Percentiles rank a stretch among this genome's conserved stretches.
These are phyloP conservation scores for Oryza meridionalis DNA, from an alignment of 176 grass and related monocot genomes.

Conservation along the genomic window DNA sequence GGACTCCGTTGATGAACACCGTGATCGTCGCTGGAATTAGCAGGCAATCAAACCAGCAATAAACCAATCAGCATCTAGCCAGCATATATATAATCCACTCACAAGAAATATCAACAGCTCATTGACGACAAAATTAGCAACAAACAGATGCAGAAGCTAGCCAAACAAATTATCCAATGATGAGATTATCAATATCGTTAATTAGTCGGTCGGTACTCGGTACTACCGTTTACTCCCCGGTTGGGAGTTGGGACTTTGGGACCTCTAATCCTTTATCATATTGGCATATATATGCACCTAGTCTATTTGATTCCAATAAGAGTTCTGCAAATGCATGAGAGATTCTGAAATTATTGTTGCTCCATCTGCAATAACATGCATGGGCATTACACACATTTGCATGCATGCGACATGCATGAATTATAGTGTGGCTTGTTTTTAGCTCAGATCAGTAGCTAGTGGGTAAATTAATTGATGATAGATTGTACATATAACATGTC, in stretches of 20 bases:
- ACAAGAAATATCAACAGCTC: not conserved
- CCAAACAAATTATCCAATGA: slow-evolving; percentile 24
- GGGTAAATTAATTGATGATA: not conserved
- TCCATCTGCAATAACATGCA: not conserved
- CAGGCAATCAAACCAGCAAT: slow-evolving; percentile 41
- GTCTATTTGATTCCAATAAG: not conserved
- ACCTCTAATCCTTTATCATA: slow-evolving; percentile 8
- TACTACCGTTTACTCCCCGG: slow-evolving; percentile 12
- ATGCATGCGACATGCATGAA: slow-evolving; percentile 24
- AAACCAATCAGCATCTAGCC: slow-evolving; percentile 37
- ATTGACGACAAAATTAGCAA: slow-evolving; percentile 21
- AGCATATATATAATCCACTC: slow-evolving; percentile 21
- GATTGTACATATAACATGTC: not conserved
- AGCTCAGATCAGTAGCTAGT: not conserved
- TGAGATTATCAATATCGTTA: not conserved
- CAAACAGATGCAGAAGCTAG: slow-evolving; percentile 19
- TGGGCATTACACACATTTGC: slow-evolving; percentile 5
- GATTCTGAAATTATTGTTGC: not conserved
- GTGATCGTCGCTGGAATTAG: slow-evolving; percentile 84
- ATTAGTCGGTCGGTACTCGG: slow-evolving; percentile 33
- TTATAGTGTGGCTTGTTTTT: not conserved
- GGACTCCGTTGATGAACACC: slow-evolving; percentile 92
- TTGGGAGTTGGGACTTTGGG: not conserved
- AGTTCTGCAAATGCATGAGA: not conserved
- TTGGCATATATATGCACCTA: not conserved